Percentiles rank a stretch among this genome's conserved stretches.
Conservation (phyloP, 306 rosid species). For the Dicorynia guianensis region DNA sequence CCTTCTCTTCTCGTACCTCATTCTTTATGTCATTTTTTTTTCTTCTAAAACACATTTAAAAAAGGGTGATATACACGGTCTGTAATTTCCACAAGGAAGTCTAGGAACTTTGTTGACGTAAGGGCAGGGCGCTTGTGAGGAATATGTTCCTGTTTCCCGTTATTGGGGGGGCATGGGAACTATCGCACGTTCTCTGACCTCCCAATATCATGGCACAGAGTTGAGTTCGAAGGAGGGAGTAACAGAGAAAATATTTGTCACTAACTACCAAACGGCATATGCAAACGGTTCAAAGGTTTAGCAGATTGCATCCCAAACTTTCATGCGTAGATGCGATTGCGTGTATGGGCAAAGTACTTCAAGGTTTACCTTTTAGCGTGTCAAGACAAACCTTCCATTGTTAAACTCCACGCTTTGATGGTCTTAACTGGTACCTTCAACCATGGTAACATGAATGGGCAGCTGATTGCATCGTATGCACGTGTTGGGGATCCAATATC, state of each 20-base stretch:
- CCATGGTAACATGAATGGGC: slow-evolving; percentile 38
- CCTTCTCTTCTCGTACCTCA: too few species aligned
- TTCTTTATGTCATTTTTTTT: too few species aligned
- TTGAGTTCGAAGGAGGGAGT: too few species aligned
- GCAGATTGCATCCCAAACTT: neutral
- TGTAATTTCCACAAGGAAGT: slow-evolving; percentile 19
- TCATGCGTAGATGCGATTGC: slow-evolving; percentile 30
- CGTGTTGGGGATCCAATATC: slow-evolving; percentile 28
- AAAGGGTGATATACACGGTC: too few species aligned
- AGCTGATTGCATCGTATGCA: slow-evolving; percentile 40
- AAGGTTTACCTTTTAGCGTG: slow-evolving; percentile 45
- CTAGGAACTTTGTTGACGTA: slow-evolving; percentile 74
- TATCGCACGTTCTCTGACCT: too few species aligned
- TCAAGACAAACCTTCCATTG: slow-evolving; percentile 41
- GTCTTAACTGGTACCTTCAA: slow-evolving; percentile 37
- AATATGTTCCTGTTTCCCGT: slow-evolving; percentile 61
- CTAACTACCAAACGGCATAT: neutral
- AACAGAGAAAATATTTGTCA: too few species aligned
- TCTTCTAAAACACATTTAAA: too few species aligned
- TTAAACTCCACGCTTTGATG: slow-evolving; percentile 50
- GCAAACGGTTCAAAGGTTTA: neutral
- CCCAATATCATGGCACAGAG: too few species aligned
- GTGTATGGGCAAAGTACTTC: slow-evolving; percentile 47
- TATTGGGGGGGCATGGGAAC: slow-evolving; percentile 55
- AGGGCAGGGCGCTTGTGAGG: slow-evolving; percentile 68